Percentiles rank a stretch among this genome's conserved stretches.
phyloP scores from a whole-genome alignment of 2,329 filamentous ascomycete species.

The Diaporthe humulicola region DNA sequence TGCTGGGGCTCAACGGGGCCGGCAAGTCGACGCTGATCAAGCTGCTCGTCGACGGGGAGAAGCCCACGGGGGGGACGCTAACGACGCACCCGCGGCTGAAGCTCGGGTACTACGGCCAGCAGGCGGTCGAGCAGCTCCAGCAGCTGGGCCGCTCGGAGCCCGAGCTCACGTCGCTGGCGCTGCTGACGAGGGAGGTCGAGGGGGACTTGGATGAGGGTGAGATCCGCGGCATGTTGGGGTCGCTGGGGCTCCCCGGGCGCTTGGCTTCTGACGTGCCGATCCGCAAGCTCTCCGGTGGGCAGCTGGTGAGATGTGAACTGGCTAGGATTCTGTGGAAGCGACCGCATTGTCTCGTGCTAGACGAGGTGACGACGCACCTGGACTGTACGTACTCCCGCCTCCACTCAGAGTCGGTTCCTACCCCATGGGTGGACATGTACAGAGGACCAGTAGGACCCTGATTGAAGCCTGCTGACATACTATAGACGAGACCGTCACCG shows the following conservation, averaged over 20 bases:
- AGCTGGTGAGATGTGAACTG: slow-evolving; percentile 76
- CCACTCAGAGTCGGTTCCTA: no score
- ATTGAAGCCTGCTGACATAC: background rate
- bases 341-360: slow-evolving; percentile 81
- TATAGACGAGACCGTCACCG: slow-evolving; percentile 78
- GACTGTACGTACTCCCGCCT: slow-evolving; percentile 61
- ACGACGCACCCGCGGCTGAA: slow-evolving; percentile 77
- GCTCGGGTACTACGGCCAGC: slow-evolving; percentile 84
- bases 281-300: slow-evolving; percentile 81
- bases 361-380: slow-evolving; percentile 88
- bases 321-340: slow-evolving; percentile 76
- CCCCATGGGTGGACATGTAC: background rate
- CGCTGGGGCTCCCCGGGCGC: slow-evolving; percentile 78
- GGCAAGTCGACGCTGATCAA: slow-evolving; percentile 86
- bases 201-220: slow-evolving; percentile 74
- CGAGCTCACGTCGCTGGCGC: slow-evolving; percentile 72
- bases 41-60: slow-evolving; percentile 72
- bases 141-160: slow-evolving; percentile 62
- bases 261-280: slow-evolving; percentile 81
- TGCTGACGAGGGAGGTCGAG: slow-evolving; percentile 69
- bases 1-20: slow-evolving; percentile 83
- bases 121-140: slow-evolving; percentile 79
- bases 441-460: background rate
- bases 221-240: slow-evolving; percentile 74
- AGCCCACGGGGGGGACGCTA: slow-evolving; percentile 72